Evolutionary conservation across 768 basidiomycete genomes (phyloP), one percentile per base, ranked within the genome.

Genomic region (Russula foetens): DNA sequence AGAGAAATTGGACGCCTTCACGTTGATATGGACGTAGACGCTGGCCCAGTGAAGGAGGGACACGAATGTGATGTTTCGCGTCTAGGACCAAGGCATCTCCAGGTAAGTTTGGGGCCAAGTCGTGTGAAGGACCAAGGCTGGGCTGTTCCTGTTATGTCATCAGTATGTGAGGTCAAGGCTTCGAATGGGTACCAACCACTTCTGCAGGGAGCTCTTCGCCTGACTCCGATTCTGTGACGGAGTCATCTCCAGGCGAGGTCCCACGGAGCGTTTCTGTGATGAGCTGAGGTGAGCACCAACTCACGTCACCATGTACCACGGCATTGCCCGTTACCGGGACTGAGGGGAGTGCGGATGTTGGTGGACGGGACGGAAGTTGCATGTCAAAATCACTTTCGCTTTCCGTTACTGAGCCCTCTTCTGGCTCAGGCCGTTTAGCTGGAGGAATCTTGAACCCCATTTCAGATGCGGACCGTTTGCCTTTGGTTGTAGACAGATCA

Each of bases 21-120:
- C 92, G 79, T 68, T 98, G 96, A 68, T 98, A 98, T 35, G 85
- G 83, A 56, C 95, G 85, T n/a, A 98, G 76, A 70, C 86, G 91
- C 0, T 85, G 84, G 71, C 95, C 96, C 67, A 97, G 86, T 3
- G 84, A 71, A 7, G 76, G 79, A 3, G 89, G 87, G 23, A 90
- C 80, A 63, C 75, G 75, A 23, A 83, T 75, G 33, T 73, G 71
- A 46, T 75, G 67, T 28, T 72, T 72, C 38, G 68, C 67, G 58
- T 84, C 82, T 12, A 92, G 75, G 29, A 82, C 67, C 21, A 86
- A 63, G 0, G 86, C 76, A 7, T 77, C 78, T 0, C 75, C 72
- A 11, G 58, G 60, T 23, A 65, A 66, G 63, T 85, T 82, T 6
- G 67, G 0, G 76, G 72, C 23, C 70, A 67, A 7, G 84, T 74